Percentiles rank a stretch among this genome's conserved stretches.
phyloP scores from a whole-genome alignment of 1,139 yeast species.

The Sugiyamaella grinbergsii region DNA sequence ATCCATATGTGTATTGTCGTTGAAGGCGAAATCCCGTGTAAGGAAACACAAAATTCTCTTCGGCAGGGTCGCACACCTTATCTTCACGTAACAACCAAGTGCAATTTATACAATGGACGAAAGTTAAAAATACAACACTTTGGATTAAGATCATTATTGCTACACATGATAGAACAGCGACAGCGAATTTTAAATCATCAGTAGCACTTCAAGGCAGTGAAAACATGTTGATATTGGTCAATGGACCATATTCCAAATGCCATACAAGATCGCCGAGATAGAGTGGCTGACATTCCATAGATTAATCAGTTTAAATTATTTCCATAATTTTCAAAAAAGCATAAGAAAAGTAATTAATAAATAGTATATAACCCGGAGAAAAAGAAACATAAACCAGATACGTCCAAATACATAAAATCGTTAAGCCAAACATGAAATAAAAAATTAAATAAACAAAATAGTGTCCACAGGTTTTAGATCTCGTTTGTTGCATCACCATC shows the following conservation, averaged over 20 bases:
- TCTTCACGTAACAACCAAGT: conserved; percentile 38
- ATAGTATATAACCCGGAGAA: conserved; percentile 3
- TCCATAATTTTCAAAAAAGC: conserved; percentile 3
- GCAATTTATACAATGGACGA: conserved; percentile 8
- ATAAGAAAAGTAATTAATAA: conserved; percentile 5
- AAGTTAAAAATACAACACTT: conserved; percentile 11
- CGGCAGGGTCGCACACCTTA: conserved; percentile 46
- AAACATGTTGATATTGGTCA: not conserved
- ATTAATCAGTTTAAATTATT: not conserved
- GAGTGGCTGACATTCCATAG: too few species aligned
- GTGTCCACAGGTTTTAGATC: not conserved
- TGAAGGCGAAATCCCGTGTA: conserved; percentile 65
- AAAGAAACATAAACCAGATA: conserved; percentile 7
- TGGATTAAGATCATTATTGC: conserved; percentile 4
- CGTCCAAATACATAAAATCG: conserved; percentile 8
- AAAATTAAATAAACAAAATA: too few species aligned
- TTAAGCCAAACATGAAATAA: conserved; percentile 3
- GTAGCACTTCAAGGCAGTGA: too few species aligned
- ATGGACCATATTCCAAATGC: not conserved
- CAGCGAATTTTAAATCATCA: too few species aligned
- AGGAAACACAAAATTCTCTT: conserved; percentile 40
- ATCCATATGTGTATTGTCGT: conserved; percentile 49
- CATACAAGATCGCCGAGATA: too few species aligned
- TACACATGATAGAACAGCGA: conserved; percentile 6
- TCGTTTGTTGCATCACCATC: not conserved